Evolutionary conservation across 2,329 filamentous ascomycete genomes (phyloP), one percentile per base, ranked within the genome.

Genomic region (Neocucurbitaria cava): DNA sequence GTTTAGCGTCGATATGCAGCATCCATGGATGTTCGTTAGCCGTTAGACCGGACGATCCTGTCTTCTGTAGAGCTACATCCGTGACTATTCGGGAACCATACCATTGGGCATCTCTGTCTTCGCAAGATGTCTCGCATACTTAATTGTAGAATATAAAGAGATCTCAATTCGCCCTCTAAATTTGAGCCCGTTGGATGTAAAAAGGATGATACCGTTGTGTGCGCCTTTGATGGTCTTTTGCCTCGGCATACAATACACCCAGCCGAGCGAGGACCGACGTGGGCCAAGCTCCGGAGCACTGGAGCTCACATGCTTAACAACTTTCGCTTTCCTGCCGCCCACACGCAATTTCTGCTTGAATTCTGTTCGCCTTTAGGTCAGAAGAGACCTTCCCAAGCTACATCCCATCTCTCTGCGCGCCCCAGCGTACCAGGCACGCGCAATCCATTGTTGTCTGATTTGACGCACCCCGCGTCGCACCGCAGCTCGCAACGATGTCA

Each of bases 271-370:
- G 58, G 49, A 54, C 56, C 58, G 58, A 61, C 63, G 66, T 65
- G 56, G 42, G 59, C 66, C 63, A 64, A 65, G 64, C 52, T 61
- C 56, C 65, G 65, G 65, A 63, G 54, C 56, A 58, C 61, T 65
- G 65, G 65, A 70, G 59, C 61, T 67, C 64, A 67, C 64, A 67
- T 68, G 66, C 49, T 44, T 52, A 54, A 57, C 59, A 61, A 60
- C 47, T 42, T 57, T 61, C 45, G 51, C 54, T 54, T 36, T 57
- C 54, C 58, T 52, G 51, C 58, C 46, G 43, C 46, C 40, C 52
- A 38, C 45, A 48, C 51, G 30, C 49, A 44, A 49, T 51, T 51
- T 61, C 54, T 20, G 9, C 24, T 13, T 35, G 38, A 15, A 20
- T 17, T 31, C 35, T 59, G 23, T 28, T 31, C 38, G 39, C 43